phyloP scores from a whole-genome alignment of 352 stramenopile genomes.

The Pythium apleroticum region DNA sequence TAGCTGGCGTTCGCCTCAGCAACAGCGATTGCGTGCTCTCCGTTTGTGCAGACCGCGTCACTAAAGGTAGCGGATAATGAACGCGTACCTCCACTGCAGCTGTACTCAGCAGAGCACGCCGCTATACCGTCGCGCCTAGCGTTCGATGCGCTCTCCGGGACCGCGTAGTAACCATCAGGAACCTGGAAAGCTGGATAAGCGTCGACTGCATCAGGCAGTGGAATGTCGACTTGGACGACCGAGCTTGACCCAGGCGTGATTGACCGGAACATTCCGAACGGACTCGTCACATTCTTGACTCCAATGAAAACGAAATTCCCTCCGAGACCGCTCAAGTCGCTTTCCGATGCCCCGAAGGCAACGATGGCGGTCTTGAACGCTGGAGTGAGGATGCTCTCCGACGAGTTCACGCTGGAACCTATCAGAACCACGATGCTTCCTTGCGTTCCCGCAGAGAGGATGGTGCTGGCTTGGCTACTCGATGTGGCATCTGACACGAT shows the following conservation, averaged over 20 bases:
- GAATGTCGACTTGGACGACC: constrained; percentile 24
- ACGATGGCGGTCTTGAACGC: constrained; percentile 16
- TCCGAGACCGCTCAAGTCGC: constrained; percentile 9
- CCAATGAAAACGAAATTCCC: constrained; percentile 33
- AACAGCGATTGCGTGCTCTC: constrained; percentile 37
- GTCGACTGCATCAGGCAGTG: constrained; percentile 29
- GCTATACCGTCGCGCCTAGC: constrained; percentile 34
- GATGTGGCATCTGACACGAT: constrained; percentile 3
- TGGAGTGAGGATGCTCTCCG: neutral
- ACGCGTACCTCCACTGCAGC: constrained; percentile 36
- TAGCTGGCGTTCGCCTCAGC: constrained; percentile 34
- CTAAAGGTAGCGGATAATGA: constrained; percentile 34
- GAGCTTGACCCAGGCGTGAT: neutral
- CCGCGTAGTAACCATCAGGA: constrained; percentile 47
- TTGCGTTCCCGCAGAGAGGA: constrained; percentile 14
- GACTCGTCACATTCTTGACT: constrained; percentile 14
- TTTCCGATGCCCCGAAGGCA: constrained; percentile 18
- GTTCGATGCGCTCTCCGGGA: constrained; percentile 36
- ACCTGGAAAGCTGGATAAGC: constrained; percentile 36
- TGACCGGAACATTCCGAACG: constrained; percentile 16
- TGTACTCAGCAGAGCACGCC: constrained; percentile 43
- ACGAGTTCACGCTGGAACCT: constrained; percentile 24
- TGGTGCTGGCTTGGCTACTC: neutral
- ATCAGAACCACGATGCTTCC: constrained; percentile 25
- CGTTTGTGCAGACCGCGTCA: constrained; percentile 34